Conservation (phyloP, 2,329 filamentous ascomycete species). For the Paecilomyces variotii region DNA sequence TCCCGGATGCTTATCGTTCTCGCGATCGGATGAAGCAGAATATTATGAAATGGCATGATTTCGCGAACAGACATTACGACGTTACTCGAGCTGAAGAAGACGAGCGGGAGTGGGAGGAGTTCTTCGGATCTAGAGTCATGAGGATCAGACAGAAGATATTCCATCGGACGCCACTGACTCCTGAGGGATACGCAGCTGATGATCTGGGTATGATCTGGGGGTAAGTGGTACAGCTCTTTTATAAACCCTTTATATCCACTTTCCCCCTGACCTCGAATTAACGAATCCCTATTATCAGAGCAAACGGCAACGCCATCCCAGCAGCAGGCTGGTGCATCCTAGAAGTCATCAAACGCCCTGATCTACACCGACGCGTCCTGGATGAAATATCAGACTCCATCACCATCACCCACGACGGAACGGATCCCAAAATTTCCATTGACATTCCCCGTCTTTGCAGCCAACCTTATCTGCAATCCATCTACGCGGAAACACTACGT, state of each 20-base stretch:
- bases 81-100: constrained; percentile 2
- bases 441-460: constrained; percentile 29
- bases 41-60: constrained; percentile 6
- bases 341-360: constrained; percentile 32
- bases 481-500: constrained; percentile 35
- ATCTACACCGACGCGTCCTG: constrained; percentile 32
- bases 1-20: not conserved
- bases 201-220: constrained; percentile 27
- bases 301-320: constrained; percentile 33
- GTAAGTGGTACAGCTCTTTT: constrained; percentile 2
- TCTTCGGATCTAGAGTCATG: constrained; percentile 11
- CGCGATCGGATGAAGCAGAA: not conserved
- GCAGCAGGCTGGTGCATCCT: constrained; percentile 37
- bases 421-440: constrained; percentile 20
- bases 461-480: constrained; percentile 33
- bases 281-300: constrained; percentile 1
- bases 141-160: constrained; percentile 11
- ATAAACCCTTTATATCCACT: no score
- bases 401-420: constrained; percentile 13
- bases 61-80: constrained; percentile 3
- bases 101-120: constrained; percentile 11
- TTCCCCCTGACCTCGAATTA: no score
- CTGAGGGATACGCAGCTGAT: constrained; percentile 15
- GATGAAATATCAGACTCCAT: constrained; percentile 34
- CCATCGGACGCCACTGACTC: constrained; percentile 8